Evolutionary conservation across 2,329 filamentous ascomycete genomes (phyloP), one percentile per base, ranked within the genome.

Genomic region (Scedosporium apiospermum): DNA sequence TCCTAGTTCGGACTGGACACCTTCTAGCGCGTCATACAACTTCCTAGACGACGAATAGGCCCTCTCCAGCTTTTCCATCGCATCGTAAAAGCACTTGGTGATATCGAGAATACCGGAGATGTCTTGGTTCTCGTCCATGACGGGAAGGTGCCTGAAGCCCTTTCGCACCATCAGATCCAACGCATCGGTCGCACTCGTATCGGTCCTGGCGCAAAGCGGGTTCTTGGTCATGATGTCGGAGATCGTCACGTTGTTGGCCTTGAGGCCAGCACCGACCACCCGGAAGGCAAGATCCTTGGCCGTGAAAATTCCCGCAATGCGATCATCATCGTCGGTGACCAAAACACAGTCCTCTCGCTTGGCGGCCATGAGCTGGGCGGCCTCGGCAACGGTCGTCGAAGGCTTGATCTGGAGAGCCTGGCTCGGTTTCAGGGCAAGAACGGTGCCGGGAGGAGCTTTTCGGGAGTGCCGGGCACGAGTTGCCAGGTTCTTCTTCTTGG

Each of bases 171-270:
- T 99, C 63, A 98, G 82, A 75, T 99, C 93, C 66, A 99, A 80
- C 38, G 95, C 95, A 80, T 99, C 95, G 53, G 95, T 99, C 42
- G 95, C 95, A 76, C 93, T 98, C 41, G 95, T 99, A 73, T 99
- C 95, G 63, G 95, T 99, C 74, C 95, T 88, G 62, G 95, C 95
- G 75, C 95, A 99, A 16, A 99, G 85, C 10, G 95, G 95, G 78
- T 99, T 99, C 82, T 98, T 97, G 73, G 95, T 99, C 95, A 99
- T 99, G 75, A 99, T 99, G 73, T 98, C 93, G 68, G 92, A 90
- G 73, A 99, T 97, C 23, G 91, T 96, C 69, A 98, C 86, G 72
- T 88, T 91, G 74, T 86, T 88, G 38, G 95, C 90, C 79, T 96
- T 96, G 71, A 93, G 83, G 30, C 95, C 95, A 63, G 88, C 86